These are phyloP conservation scores for Lonicera japonica DNA, from an alignment of 129 eudicot genomes.

Conservation along the genomic window DNA sequence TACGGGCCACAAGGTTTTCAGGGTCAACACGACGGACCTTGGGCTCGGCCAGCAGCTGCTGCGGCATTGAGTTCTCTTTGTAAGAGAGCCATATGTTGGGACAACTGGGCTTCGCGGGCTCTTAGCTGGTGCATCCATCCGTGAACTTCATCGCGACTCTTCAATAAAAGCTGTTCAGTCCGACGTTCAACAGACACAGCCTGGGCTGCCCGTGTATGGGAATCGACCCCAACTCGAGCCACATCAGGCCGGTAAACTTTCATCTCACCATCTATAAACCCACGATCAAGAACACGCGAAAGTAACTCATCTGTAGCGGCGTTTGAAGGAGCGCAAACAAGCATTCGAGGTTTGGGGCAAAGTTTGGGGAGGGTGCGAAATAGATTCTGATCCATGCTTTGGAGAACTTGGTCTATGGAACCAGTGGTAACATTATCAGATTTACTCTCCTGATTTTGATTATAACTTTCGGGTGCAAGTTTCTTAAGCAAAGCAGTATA, in stretches of 20 bases:
- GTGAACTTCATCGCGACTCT: constrained; percentile 64
- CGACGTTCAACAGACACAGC: constrained; percentile 97
- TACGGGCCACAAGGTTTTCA: constrained; percentile 79
- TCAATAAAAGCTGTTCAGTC: constrained; percentile 71
- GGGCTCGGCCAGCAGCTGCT: constrained; percentile 69
- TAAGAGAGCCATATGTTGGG: constrained; percentile 64
- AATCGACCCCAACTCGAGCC: constrained; percentile 97
- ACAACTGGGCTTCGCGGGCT: constrained; percentile 65
- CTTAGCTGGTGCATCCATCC: constrained; percentile 71
- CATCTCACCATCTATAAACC: constrained; percentile 98
- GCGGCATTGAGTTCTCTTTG: constrained; percentile 71
- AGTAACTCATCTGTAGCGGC: constrained; percentile 98
- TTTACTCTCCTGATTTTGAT: constrained; percentile 54
- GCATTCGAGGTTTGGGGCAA: constrained; percentile 97
- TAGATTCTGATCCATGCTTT: constrained; percentile 86
- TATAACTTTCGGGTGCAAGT: constrained; percentile 97
- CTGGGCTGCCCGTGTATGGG: constrained; percentile 93
- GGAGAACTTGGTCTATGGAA: constrained; percentile 89
- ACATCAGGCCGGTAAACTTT: constrained; percentile 93
- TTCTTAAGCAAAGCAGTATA: constrained; percentile 85
- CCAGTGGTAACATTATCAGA: constrained; percentile 56
- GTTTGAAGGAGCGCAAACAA: constrained; percentile 96
- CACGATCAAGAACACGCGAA: constrained; percentile 95
- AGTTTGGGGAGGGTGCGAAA: constrained; percentile 89
- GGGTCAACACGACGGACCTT: constrained; percentile 98